These are phyloP conservation scores for Gossypium aridum DNA, from an alignment of 441 rosid genomes.

Conservation along the genomic window DNA sequence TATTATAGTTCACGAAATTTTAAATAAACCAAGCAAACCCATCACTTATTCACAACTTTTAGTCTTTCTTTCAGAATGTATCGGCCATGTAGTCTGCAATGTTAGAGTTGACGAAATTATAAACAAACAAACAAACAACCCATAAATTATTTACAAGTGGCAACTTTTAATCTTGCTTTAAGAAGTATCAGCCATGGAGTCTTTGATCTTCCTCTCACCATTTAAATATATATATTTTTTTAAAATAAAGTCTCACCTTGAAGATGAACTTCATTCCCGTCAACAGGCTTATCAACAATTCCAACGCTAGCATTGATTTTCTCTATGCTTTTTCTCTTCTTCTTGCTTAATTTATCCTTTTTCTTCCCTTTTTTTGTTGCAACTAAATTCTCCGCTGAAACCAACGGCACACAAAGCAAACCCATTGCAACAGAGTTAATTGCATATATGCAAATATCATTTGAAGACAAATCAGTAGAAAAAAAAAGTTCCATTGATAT, in stretches of 20 bases:
- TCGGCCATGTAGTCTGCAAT: too few species aligned
- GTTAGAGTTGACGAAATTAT: too few species aligned
- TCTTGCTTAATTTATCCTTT: slow-evolving; percentile 2
- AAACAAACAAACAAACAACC: too few species aligned
- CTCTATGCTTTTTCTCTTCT: not conserved
- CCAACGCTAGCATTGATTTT: not conserved
- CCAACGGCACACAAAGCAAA: not conserved
- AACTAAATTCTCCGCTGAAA: slow-evolving; percentile 2
- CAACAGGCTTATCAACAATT: not conserved
- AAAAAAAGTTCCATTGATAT: not conserved
- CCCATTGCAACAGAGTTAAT: too few species aligned
- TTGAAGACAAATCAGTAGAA: not conserved
- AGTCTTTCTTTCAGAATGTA: too few species aligned
- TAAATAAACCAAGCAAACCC: not conserved
- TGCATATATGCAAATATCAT: not conserved
- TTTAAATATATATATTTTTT: not conserved
- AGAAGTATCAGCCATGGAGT: too few species aligned
- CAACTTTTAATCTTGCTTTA: too few species aligned
- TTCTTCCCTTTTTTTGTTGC: not conserved
- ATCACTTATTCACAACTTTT: not conserved
- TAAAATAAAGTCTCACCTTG: not conserved
- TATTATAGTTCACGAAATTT: not conserved
- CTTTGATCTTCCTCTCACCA: too few species aligned
- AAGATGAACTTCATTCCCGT: not conserved
- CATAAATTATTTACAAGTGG: too few species aligned